Evolutionary conservation across 129 eudicot genomes (phyloP), one percentile per base, ranked within the genome.

Genomic region (Sambucus nigra): DNA sequence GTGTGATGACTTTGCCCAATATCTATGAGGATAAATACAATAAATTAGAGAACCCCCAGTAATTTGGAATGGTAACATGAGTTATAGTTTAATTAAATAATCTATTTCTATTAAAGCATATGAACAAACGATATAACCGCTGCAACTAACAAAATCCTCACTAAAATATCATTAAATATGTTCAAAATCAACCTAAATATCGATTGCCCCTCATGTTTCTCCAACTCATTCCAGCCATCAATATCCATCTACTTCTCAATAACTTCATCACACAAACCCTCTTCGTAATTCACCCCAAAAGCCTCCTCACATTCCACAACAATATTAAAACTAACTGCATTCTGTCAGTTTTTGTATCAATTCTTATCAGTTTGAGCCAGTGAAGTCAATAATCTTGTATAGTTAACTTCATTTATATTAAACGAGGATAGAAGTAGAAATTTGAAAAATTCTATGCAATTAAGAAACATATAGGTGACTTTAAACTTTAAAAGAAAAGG

Each of bases 1-100:
- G 99, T 92, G 23, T 96, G 96, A 75, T 92, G 99, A 65, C 92
- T 77, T 75, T 82, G 94, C 55, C 96, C 99, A 72, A 86, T 92
- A 94, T 92, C 84, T 61, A 73, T 15, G 7, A 47, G 19, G 28
- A 61, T 0, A 65, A 5, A 11, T 44, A 39, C 15, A 51, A 17
- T 5, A 11, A 49, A 38, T 48, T 22, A 16, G 18, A 19, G 5
- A n/a, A 14, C 54, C 51, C 20, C 19, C 23, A 48, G 17, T 11
- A 25, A 10, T 16, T 8, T 17, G 13, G 7, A 17, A 11, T 2
- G 27, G 4, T n/a, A 44, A 8, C 32, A 12, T 5, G n/a, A n/a
- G n/a, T n/a, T n/a, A n/a, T n/a, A n/a, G n/a, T n/a, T n/a, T n/a
- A n/a, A n/a, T n/a, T n/a, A n/a, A n/a, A n/a, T n/a, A n/a, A n/a